Percentiles rank a stretch among this genome's conserved stretches.
These are phyloP conservation scores for Fusarium kyushuense DNA, from an alignment of 2,329 filamentous ascomycete species.

Conservation along the genomic window DNA sequence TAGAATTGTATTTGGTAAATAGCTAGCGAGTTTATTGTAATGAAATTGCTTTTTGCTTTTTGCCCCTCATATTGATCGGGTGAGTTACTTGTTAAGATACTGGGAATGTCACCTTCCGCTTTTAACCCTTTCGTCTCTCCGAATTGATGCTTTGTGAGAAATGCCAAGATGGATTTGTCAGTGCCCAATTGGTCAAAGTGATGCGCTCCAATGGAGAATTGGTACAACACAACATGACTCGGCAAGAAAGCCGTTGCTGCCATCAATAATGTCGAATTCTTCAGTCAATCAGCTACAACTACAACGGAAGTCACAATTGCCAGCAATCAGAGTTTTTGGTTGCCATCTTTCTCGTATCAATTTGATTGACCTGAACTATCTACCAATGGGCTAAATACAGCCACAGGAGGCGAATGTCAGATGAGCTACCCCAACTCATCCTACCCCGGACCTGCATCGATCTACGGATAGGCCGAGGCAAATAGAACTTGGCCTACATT, in stretches of 20 bases:
- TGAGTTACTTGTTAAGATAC: not conserved
- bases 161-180: not conserved
- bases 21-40: not conserved
- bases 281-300: too few relatives aligned
- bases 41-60: not conserved
- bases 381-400: not conserved
- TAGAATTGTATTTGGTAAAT: not conserved
- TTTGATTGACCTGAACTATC: not conserved
- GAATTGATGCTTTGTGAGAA: not conserved
- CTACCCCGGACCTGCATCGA: conserved; percentile 2
- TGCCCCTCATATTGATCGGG: not conserved
- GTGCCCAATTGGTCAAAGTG: not conserved
- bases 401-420: not conserved
- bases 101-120: conserved; percentile 2
- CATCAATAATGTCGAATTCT: not conserved
- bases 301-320: not conserved
- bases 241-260: not conserved
- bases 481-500: not conserved
- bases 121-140: not conserved
- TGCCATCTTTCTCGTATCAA: not conserved
- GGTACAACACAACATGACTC: too few relatives aligned
- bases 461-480: not conserved
- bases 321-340: not conserved
- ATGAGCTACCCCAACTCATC: not conserved
- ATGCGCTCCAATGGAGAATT: not conserved